phyloP scores from a whole-genome alignment of 257 asterid species.

The Solanum etuberosum region DNA sequence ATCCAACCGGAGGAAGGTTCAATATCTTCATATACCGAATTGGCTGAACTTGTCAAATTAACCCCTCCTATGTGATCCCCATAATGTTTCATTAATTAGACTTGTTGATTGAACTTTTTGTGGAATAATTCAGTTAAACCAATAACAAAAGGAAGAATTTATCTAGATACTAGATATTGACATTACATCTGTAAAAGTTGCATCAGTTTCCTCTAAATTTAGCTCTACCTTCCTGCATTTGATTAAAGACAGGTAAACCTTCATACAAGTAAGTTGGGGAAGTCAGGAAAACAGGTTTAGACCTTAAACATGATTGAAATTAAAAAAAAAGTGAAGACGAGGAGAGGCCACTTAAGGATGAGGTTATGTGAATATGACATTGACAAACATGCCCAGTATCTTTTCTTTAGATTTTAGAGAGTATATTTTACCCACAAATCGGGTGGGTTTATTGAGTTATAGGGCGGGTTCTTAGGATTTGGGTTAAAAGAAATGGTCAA shows the following conservation, averaged over 20 bases:
- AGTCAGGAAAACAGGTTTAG: not conserved
- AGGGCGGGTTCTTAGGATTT: too few species aligned
- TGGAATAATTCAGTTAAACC: not conserved
- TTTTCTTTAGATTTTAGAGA: too few species aligned
- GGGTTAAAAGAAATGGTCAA: too few species aligned
- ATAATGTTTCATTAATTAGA: not conserved
- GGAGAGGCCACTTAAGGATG: too few species aligned
- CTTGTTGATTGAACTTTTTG: not conserved
- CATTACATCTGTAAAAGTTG: slow-evolving; percentile 25
- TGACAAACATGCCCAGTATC: not conserved
- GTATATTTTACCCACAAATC: too few species aligned
- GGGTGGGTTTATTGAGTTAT: too few species aligned
- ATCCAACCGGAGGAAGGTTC: slow-evolving; percentile 25
- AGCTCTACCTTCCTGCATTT: slow-evolving; percentile 64
- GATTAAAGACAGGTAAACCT: slow-evolving; percentile 57
- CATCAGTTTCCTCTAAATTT: slow-evolving; percentile 82
- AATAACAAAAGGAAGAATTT: not conserved
- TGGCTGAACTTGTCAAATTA: not conserved
- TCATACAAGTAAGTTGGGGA: slow-evolving; percentile 57
- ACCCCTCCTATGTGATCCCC: not conserved
- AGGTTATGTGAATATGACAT: not conserved
- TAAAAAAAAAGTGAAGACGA: too few species aligned
- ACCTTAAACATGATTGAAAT: not conserved
- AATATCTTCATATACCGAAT: slow-evolving; percentile 8
- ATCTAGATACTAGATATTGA: not conserved